Conservation (phyloP, 345 rosid species). For the Murraya paniculata region DNA sequence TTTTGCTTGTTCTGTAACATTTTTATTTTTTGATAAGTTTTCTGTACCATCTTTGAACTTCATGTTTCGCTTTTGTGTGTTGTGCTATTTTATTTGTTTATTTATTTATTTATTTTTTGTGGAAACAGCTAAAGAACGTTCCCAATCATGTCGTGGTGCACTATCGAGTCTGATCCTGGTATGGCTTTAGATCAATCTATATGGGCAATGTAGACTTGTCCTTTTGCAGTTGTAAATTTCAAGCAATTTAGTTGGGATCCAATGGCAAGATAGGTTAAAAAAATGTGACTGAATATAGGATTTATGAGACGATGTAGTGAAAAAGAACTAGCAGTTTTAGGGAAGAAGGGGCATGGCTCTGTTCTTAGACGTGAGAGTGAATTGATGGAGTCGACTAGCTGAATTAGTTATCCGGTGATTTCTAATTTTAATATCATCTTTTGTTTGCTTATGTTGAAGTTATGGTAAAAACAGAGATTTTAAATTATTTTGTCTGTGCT, state of each 20-base stretch:
- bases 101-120: neutral
- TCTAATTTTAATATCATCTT: neutral
- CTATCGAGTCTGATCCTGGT: slow-evolving; percentile 99
- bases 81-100: too few relatives aligned
- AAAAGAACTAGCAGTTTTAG: neutral
- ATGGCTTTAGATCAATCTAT: slow-evolving; percentile 6
- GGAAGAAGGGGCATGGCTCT: neutral
- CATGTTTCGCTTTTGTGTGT: too few relatives aligned
- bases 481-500: neutral
- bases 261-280: neutral
- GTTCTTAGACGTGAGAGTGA: too few relatives aligned
- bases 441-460: neutral
- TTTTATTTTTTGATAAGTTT: too few relatives aligned
- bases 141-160: slow-evolving; percentile 92
- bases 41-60: too few relatives aligned
- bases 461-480: neutral
- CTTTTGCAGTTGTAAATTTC: neutral
- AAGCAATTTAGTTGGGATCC: neutral
- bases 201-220: neutral
- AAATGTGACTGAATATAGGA: neutral
- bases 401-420: neutral
- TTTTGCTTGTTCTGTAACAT: neutral
- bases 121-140: slow-evolving; percentile 29
- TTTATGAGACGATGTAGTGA: neutral
- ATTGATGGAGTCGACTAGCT: neutral